These are phyloP conservation scores for Phialophora chinensis DNA, from an alignment of 2,329 filamentous ascomycete genomes.

Conservation along the genomic window DNA sequence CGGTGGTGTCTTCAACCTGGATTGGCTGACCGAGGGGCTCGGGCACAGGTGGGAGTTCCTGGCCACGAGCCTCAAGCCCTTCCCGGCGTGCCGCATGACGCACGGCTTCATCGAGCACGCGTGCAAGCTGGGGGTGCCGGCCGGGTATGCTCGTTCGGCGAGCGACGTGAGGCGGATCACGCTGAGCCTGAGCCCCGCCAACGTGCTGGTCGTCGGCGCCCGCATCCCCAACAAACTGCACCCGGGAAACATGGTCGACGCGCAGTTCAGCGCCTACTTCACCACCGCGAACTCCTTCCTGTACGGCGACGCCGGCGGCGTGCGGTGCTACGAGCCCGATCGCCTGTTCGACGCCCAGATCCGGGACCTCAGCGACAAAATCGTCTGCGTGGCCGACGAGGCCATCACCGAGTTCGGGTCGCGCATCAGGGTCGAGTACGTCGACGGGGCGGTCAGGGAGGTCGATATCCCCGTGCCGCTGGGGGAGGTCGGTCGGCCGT, in stretches of 20 bases:
- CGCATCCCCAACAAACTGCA: conserved; percentile 46
- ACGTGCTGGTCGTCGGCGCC: conserved; percentile 43
- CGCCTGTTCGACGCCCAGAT: conserved; percentile 30
- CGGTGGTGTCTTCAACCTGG: conserved; percentile 16
- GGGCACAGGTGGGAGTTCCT: conserved; percentile 36
- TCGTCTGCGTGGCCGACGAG: conserved; percentile 32
- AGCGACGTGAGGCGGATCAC: conserved; percentile 30
- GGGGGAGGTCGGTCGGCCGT: conserved; percentile 37
- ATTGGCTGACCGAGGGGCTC: conserved; percentile 26
- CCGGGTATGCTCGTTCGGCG: conserved; percentile 4
- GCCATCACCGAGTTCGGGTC: conserved; percentile 30
- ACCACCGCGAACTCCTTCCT: conserved; percentile 41
- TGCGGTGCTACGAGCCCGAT: conserved; percentile 28
- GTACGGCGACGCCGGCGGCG: conserved; percentile 31
- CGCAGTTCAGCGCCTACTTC: conserved; percentile 47
- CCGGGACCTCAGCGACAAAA: conserved; percentile 31
- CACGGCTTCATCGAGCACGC: conserved; percentile 38
- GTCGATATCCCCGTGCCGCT: conserved; percentile 34
- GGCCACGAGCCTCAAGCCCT: conserved; percentile 37
- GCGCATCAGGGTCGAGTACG: conserved; percentile 32
- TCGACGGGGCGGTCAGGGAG: conserved; percentile 27
- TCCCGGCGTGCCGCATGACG: conserved; percentile 38
- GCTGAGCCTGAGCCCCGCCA: conserved; percentile 28
- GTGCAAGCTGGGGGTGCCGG: conserved; percentile 19
- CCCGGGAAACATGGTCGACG: conserved; percentile 46